Evolutionary conservation across 257 asterid species (phyloP).

Genomic region (Capsicum chinense): DNA sequence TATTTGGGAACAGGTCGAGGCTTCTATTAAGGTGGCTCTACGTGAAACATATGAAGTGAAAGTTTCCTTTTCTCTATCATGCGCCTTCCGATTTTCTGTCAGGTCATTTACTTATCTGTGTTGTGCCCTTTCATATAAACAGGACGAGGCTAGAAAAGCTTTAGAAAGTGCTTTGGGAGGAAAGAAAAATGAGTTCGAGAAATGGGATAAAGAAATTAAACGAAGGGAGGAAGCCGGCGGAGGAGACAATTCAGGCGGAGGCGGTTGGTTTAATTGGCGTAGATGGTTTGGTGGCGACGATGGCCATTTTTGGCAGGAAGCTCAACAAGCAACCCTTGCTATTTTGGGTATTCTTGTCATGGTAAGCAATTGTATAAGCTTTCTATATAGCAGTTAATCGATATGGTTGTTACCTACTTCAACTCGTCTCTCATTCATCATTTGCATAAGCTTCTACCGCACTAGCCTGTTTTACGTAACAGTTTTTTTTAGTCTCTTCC

Average conservation of each 20-base stretch:
- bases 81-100: background rate
- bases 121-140: conserved; percentile 35
- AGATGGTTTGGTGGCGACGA: conserved; percentile 80
- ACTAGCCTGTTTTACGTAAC: background rate
- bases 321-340: conserved; percentile 81
- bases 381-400: background rate
- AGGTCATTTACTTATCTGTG: conserved; percentile 10
- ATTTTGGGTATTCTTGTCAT: conserved; percentile 66
- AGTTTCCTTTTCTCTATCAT: background rate
- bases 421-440: too few relatives aligned
- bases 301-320: conserved; percentile 90
- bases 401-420: background rate
- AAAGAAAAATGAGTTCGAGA: conserved; percentile 81
- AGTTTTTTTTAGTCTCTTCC: background rate
- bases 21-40: background rate
- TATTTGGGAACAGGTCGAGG: background rate
- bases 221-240: conserved; percentile 85
- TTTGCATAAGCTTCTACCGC: too few relatives aligned
- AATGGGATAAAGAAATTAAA: conserved; percentile 87
- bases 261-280: conserved; percentile 82
- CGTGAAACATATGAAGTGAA: background rate
- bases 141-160: conserved; percentile 94
- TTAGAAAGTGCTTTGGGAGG: conserved; percentile 90
- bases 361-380: conserved; percentile 46
- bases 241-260: conserved; percentile 77